Percentiles rank a stretch among this genome's conserved stretches.
phyloP scores from a whole-genome alignment of 495 filamentous ascomycete species.

The Penicillium paradoxum region DNA sequence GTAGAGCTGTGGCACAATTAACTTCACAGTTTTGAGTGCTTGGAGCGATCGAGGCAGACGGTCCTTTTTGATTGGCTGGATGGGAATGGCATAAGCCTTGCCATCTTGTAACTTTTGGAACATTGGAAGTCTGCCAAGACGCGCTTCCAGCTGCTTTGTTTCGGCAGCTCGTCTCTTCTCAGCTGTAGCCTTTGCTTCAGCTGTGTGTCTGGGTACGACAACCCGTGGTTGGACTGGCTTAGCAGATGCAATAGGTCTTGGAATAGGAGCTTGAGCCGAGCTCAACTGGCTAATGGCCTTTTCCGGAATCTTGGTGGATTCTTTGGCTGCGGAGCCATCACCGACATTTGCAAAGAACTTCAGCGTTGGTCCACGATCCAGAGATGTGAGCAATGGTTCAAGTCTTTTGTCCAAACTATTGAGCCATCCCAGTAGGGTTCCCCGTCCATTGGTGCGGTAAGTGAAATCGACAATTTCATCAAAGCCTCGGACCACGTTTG shows the following conservation, averaged over 20 bases:
- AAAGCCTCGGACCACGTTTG: slow-evolving; percentile 79
- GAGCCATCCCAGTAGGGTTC: slow-evolving; percentile 62
- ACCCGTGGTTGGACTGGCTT: slow-evolving; percentile 23
- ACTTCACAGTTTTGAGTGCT: slow-evolving; percentile 56
- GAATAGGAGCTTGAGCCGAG: background rate
- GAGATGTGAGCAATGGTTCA: slow-evolving; percentile 64
- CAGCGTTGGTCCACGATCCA: slow-evolving; percentile 70
- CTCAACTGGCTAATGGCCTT: slow-evolving; percentile 35
- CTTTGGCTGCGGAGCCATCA: slow-evolving; percentile 13
- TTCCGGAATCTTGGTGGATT: slow-evolving; percentile 44
- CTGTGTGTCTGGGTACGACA: slow-evolving; percentile 40
- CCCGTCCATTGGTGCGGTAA: slow-evolving; percentile 41
- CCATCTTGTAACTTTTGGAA: slow-evolving; percentile 61
- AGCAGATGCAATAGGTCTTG: background rate
- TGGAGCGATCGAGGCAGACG: slow-evolving; percentile 61
- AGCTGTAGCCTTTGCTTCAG: slow-evolving; percentile 57
- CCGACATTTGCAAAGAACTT: slow-evolving; percentile 65
- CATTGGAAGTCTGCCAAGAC: slow-evolving; percentile 62
- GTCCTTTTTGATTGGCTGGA: slow-evolving; percentile 60
- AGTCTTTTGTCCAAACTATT: slow-evolving; percentile 72
- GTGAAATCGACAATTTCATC: slow-evolving; percentile 54
- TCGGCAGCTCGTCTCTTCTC: slow-evolving; percentile 59
- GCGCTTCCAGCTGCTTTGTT: slow-evolving; percentile 69
- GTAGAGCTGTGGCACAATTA: slow-evolving; percentile 70
- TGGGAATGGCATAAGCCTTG: slow-evolving; percentile 69